phyloP scores from a whole-genome alignment of 176 grass and related monocot genomes.

The Aegilops umbellulata region DNA sequence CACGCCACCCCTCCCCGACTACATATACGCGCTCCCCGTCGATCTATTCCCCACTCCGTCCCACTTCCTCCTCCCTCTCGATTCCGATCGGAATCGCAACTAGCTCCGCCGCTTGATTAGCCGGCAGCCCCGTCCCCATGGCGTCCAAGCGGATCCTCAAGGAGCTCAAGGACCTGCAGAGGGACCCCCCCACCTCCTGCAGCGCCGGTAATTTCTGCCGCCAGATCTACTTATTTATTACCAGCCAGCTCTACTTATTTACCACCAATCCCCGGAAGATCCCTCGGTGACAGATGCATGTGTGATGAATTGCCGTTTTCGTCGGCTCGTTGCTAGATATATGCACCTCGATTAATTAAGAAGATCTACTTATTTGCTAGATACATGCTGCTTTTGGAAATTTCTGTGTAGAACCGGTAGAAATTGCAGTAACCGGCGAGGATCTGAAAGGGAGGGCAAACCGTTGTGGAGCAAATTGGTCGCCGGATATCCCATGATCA shows the following conservation, averaged over 20 bases:
- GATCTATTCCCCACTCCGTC: not conserved
- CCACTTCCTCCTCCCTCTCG: not conserved
- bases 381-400: not conserved
- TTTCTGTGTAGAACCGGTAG: not conserved
- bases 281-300: not conserved
- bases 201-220: slow-evolving; percentile 40
- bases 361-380: not conserved
- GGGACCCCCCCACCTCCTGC: slow-evolving; percentile 54
- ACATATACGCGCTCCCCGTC: slow-evolving; percentile 3
- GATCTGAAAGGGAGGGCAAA: not conserved
- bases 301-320: not conserved
- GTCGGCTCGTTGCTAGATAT: not conserved
- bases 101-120: not conserved
- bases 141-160: slow-evolving; percentile 63
- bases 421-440: not conserved
- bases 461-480: too few relatives aligned
- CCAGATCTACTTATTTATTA: not conserved
- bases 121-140: not conserved
- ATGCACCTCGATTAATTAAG: not conserved
- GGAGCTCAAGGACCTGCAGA: slow-evolving; percentile 68
- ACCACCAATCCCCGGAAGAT: not conserved
- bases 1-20: not conserved
- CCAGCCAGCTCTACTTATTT: not conserved
- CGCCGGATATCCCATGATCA: not conserved
- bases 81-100: not conserved